Conservation (phyloP, 1,139 yeast species). For the Meyerozyma carpophila region DNA sequence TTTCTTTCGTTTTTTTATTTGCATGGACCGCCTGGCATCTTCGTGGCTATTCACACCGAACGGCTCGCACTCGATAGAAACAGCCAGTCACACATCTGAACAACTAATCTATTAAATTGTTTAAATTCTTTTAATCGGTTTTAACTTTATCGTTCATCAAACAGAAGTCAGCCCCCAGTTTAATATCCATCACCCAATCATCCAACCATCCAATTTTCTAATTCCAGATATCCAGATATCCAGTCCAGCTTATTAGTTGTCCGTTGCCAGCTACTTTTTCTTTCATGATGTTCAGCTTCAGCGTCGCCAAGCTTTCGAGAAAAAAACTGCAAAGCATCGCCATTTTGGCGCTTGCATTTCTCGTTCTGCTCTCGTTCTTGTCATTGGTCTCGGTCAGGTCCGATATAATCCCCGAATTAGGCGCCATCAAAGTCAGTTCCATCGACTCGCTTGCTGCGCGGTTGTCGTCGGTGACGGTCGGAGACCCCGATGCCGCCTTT, state of each 20-base stretch:
- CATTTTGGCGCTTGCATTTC: background rate
- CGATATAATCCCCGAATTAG: background rate
- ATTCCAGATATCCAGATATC: too few species aligned
- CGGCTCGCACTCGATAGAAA: too few species aligned
- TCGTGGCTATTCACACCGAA: background rate
- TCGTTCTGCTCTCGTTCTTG: background rate
- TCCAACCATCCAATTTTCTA: too few species aligned
- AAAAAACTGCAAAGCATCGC: background rate
- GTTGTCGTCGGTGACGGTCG: background rate
- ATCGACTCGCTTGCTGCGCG: background rate
- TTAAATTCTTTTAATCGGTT: too few species aligned
- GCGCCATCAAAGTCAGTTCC: background rate
- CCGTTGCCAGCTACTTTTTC: too few species aligned
- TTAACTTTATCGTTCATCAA: too few species aligned
- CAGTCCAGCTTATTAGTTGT: too few species aligned
- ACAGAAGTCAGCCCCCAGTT: too few species aligned
- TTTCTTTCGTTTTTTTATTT: too few species aligned
- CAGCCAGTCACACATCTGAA: too few species aligned
- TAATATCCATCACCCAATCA: too few species aligned
- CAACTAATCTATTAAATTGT: too few species aligned
- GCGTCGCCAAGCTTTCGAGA: background rate
- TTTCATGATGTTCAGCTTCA: background rate
- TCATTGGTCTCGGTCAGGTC: background rate
- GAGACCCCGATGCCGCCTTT: conserved; percentile 1
- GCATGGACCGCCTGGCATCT: background rate